A percentile compares a stretch with the other conserved stretches of the same genome.
phyloP scores from a whole-genome alignment of 2,329 filamentous ascomycete genomes.

The Cladosporium sp. region DNA sequence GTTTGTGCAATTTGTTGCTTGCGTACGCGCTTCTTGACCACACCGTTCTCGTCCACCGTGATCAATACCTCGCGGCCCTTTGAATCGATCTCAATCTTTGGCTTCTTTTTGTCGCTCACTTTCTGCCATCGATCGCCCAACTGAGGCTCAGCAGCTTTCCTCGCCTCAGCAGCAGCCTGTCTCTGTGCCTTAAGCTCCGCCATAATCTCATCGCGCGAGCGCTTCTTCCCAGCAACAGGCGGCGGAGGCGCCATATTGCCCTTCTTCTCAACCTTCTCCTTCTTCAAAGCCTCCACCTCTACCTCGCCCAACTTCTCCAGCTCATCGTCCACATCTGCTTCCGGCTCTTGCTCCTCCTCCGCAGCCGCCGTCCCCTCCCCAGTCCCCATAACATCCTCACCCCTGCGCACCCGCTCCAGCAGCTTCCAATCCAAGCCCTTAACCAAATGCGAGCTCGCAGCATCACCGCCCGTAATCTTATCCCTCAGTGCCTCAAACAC shows the following conservation, averaged over 20 bases:
- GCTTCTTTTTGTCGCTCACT: slow-evolving; percentile 51
- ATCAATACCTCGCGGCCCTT: slow-evolving; percentile 59
- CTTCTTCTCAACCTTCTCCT: slow-evolving; percentile 56
- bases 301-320: slow-evolving; percentile 60
- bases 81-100: slow-evolving; percentile 58
- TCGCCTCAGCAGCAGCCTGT: slow-evolving; percentile 45
- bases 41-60: slow-evolving; percentile 59
- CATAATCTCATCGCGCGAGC: slow-evolving; percentile 60
- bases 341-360: slow-evolving; percentile 28
- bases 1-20: slow-evolving; percentile 45
- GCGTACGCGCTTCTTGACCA: slow-evolving; percentile 61
- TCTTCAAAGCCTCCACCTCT: slow-evolving; percentile 67
- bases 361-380: slow-evolving; percentile 41
- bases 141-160: slow-evolving; percentile 50
- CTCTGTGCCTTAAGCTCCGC: slow-evolving; percentile 59
- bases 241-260: slow-evolving; percentile 45
- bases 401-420: slow-evolving; percentile 66
- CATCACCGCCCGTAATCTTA: slow-evolving; percentile 79
- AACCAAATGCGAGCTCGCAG: slow-evolving; percentile 79
- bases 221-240: slow-evolving; percentile 48
- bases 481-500: slow-evolving; percentile 74
- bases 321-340: slow-evolving; percentile 44
- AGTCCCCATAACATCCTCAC: slow-evolving; percentile 58
- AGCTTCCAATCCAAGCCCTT: slow-evolving; percentile 90
- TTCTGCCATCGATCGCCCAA: slow-evolving; percentile 31